These are phyloP conservation scores for Aspergillus piperis DNA, from an alignment of 2,329 filamentous ascomycete species.

Conservation along the genomic window DNA sequence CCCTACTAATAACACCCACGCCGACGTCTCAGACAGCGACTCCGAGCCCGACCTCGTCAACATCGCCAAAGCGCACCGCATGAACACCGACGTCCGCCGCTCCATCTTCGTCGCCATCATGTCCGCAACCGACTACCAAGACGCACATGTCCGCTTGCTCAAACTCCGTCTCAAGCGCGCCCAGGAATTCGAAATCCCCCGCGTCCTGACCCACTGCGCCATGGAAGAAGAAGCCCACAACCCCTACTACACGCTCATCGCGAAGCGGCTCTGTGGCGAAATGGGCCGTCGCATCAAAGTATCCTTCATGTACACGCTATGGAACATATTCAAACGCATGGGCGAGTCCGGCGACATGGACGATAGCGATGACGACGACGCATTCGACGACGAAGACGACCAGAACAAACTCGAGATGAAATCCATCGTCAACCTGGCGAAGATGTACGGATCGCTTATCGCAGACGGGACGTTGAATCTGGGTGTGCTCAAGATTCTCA, in stretches of 20 bases:
- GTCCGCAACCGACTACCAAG: constrained; percentile 78
- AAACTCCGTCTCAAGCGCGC: constrained; percentile 84
- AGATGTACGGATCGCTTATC: constrained; percentile 65
- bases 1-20: constrained; percentile 14
- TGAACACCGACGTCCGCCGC: constrained; percentile 82
- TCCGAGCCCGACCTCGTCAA: constrained; percentile 64
- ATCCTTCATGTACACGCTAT: constrained; percentile 83
- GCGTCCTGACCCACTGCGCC: constrained; percentile 83
- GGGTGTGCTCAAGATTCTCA: constrained; percentile 64
- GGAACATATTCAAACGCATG: constrained; percentile 80
- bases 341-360: constrained; percentile 68
- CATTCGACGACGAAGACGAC: constrained; percentile 57
- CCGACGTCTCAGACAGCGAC: constrained; percentile 33
- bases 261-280: constrained; percentile 68
- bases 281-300: constrained; percentile 72
- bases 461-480: constrained; percentile 61
- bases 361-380: constrained; percentile 64
- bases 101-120: constrained; percentile 94
- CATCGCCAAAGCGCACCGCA: constrained; percentile 77
- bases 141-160: constrained; percentile 75
- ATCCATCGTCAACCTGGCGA: constrained; percentile 67
- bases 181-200: constrained; percentile 82
- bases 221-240: constrained; percentile 85
- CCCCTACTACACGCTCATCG: constrained; percentile 87
- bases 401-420: constrained; percentile 54